Conservation (phyloP, 768 basidiomycete species). For the Grammothele lineata region DNA sequence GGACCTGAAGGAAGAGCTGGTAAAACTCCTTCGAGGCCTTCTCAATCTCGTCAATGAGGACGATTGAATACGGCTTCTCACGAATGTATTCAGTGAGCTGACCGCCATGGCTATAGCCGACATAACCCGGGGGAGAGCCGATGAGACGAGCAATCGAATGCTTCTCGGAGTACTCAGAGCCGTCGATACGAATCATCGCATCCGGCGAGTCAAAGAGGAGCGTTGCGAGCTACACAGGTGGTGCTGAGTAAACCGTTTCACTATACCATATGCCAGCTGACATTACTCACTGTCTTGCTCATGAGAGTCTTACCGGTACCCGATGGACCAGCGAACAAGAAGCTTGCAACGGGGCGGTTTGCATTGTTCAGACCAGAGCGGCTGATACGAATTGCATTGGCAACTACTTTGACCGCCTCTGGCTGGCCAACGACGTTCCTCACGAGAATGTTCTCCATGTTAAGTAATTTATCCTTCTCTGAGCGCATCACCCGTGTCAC, state of each 20-base stretch:
- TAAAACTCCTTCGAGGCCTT: slow-evolving; percentile 80
- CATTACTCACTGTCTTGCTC: slow-evolving; percentile 71
- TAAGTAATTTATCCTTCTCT: slow-evolving; percentile 83
- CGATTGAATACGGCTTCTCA: slow-evolving; percentile 84
- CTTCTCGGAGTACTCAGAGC: slow-evolving; percentile 87
- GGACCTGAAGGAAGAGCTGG: slow-evolving; percentile 74
- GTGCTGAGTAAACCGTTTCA: slow-evolving; percentile 14
- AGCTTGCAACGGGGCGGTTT: slow-evolving; percentile 85
- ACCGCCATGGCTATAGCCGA: slow-evolving; percentile 86
- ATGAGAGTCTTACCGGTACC: slow-evolving; percentile 90
- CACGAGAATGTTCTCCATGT: slow-evolving; percentile 81
- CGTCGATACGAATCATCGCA: slow-evolving; percentile 90
- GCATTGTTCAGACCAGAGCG: slow-evolving; percentile 92
- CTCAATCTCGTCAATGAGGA: slow-evolving; percentile 87
- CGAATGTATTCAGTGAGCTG: slow-evolving; percentile 93
- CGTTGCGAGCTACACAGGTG: slow-evolving; percentile 64
- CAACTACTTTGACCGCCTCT: slow-evolving; percentile 88
- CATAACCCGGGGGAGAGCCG: slow-evolving; percentile 78
- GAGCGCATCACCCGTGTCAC: slow-evolving; percentile 83
- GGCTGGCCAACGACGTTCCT: slow-evolving; percentile 83
- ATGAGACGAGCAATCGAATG: slow-evolving; percentile 72
- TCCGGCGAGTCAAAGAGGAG: slow-evolving; percentile 88
- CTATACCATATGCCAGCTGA: background rate
- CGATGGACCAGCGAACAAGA: slow-evolving; percentile 88
- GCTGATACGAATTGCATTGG: slow-evolving; percentile 90